Evolutionary conservation across 139 green algal species (phyloP).

Genomic region (Coelastrella sp.): DNA sequence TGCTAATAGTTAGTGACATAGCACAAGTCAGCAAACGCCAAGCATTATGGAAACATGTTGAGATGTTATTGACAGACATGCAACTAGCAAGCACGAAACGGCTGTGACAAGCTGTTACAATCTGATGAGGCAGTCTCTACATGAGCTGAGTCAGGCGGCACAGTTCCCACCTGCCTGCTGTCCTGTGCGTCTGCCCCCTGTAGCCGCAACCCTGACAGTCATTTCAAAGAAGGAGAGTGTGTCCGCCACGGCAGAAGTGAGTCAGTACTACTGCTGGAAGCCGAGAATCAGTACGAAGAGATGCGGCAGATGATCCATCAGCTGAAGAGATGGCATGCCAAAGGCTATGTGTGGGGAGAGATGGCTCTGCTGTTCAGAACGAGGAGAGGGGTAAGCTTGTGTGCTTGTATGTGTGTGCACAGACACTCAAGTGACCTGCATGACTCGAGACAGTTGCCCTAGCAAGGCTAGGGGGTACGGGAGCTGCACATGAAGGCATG

Average conservation of each 20-base stretch:
- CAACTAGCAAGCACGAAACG: no score
- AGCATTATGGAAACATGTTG: no score
- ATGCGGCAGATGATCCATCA: not conserved
- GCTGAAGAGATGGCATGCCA: not conserved
- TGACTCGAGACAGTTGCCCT: not conserved
- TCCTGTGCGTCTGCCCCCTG: not conserved
- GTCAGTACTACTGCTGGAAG: not conserved
- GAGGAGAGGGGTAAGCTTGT: not conserved
- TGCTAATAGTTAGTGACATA: no score
- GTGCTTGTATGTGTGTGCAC: not conserved
- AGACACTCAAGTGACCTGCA: not conserved
- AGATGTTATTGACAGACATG: no score
- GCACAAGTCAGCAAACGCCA: no score
- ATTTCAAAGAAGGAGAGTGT: not conserved
- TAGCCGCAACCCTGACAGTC: not conserved
- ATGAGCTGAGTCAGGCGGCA: no score
- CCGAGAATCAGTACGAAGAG: conserved; percentile 5
- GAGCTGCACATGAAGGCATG: not conserved
- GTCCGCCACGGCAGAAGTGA: not conserved
- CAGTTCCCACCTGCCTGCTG: not conserved
- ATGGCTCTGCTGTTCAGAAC: conserved; percentile 43
- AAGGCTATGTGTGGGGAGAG: not conserved
- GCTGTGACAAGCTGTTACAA: no score
- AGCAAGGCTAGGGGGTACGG: not conserved
- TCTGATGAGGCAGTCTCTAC: no score